Conservation (phyloP, 108 stramenopile species). For the Skeletonema menzelii region DNA sequence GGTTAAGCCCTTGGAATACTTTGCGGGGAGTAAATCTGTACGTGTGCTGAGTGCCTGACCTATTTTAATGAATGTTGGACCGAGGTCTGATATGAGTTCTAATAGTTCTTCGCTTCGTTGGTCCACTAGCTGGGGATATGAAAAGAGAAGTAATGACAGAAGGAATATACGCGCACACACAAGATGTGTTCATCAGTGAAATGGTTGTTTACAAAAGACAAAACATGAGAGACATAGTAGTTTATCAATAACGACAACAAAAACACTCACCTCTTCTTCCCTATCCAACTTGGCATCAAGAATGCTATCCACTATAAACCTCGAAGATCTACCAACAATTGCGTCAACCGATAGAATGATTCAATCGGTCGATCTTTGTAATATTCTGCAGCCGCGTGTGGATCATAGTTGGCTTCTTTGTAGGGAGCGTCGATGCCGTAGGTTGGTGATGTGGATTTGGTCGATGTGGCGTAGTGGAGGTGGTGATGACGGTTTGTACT, state of each 20-base stretch:
- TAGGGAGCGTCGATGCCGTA: constrained; percentile 20
- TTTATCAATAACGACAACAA: not conserved
- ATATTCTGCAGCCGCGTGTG: constrained; percentile 21
- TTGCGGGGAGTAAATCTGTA: constrained; percentile 71
- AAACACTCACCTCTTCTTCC: not conserved
- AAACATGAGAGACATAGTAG: not conserved
- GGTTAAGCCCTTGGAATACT: constrained; percentile 63
- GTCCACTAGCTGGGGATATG: constrained; percentile 14
- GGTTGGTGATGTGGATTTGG: not conserved
- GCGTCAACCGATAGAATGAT: constrained; percentile 5
- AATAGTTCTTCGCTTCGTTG: constrained; percentile 52
- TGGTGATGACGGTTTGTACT: not conserved
- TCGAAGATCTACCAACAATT: constrained; percentile 20
- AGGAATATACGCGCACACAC: no score
- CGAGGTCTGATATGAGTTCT: constrained; percentile 49
- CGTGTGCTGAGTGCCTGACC: constrained; percentile 82
- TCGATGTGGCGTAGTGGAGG: not conserved
- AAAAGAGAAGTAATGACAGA: no score
- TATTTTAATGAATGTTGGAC: constrained; percentile 74
- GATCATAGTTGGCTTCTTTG: constrained; percentile 23
- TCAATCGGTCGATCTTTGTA: constrained; percentile 13
- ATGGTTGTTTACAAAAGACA: not conserved
- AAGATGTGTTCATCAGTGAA: not conserved
- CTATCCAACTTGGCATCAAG: constrained; percentile 13
- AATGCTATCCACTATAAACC: constrained; percentile 10